Conservation (phyloP, 768 basidiomycete genomes). For the Polyporus arcularius region DNA sequence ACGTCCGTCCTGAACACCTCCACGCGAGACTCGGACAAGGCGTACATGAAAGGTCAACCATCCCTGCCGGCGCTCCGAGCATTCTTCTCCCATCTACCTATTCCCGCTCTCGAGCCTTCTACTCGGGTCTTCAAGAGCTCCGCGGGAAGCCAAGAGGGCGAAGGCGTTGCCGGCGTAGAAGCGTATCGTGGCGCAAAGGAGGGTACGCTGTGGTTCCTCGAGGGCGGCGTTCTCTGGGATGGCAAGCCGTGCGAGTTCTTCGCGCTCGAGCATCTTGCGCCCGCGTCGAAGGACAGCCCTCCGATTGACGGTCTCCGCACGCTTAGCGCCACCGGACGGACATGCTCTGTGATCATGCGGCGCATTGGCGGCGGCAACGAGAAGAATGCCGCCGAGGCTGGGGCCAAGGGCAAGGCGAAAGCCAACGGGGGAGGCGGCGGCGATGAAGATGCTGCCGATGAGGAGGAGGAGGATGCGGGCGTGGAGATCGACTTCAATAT, state of each 20-base stretch:
- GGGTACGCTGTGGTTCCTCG: constrained; percentile 73
- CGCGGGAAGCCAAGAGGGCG: constrained; percentile 31
- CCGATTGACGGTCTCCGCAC: constrained; percentile 48
- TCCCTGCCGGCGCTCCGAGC: constrained; percentile 50
- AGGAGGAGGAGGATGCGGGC: constrained; percentile 45
- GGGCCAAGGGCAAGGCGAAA: not conserved
- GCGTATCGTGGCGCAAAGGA: constrained; percentile 73
- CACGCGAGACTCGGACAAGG: constrained; percentile 28
- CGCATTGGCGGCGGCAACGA: constrained; percentile 30
- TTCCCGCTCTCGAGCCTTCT: constrained; percentile 50
- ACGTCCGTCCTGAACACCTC: constrained; percentile 47
- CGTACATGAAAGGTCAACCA: constrained; percentile 50
- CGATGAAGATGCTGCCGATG: constrained; percentile 20
- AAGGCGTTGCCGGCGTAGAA: constrained; percentile 53
- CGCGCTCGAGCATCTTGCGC: constrained; percentile 55
- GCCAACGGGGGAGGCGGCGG: not conserved
- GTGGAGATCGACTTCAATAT: constrained; percentile 70
- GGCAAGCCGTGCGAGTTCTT: constrained; percentile 80
- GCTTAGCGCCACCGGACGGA: constrained; percentile 65
- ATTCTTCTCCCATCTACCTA: constrained; percentile 52
- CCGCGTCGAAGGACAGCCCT: constrained; percentile 35
- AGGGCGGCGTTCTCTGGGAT: constrained; percentile 70
- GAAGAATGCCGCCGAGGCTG: not conserved
- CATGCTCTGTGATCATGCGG: constrained; percentile 59
- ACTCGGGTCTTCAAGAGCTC: constrained; percentile 56